These are phyloP conservation scores for Ophidiomyces ophidiicola DNA, from an alignment of 2,329 filamentous ascomycete genomes.

Conservation along the genomic window DNA sequence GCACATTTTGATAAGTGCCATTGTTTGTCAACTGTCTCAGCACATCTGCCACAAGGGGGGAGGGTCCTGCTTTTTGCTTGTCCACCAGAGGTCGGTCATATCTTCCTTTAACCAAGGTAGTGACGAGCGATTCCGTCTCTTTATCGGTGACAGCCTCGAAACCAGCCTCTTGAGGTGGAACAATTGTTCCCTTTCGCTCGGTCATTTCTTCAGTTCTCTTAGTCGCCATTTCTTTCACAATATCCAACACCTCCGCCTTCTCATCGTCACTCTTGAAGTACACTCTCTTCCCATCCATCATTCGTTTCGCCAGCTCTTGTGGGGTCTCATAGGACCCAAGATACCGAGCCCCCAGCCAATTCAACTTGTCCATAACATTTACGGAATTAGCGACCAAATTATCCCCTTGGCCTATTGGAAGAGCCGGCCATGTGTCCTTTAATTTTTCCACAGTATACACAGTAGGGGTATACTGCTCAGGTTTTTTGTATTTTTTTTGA, in stretches of 20 bases:
- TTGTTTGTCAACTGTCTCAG: slow-evolving; percentile 31
- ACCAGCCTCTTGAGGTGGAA: slow-evolving; percentile 24
- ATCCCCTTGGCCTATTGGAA: slow-evolving; percentile 23
- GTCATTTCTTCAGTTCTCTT: slow-evolving; percentile 26
- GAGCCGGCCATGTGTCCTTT: slow-evolving; percentile 30
- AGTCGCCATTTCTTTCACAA: slow-evolving; percentile 26
- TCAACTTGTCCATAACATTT: slow-evolving; percentile 27
- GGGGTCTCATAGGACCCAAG: slow-evolving; percentile 27
- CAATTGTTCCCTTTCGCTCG: slow-evolving; percentile 27
- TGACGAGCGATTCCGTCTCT: slow-evolving; percentile 8
- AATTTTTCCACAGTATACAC: slow-evolving; percentile 24
- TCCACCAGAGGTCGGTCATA: slow-evolving; percentile 11
- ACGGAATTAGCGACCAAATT: slow-evolving; percentile 18
- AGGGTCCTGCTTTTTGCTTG: slow-evolving; percentile 2
- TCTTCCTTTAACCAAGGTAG: slow-evolving; percentile 9
- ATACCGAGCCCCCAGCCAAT: slow-evolving; percentile 25
- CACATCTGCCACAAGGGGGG: slow-evolving; percentile 24
- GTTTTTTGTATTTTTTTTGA: slow-evolving; percentile 22
- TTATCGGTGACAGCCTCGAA: slow-evolving; percentile 9
- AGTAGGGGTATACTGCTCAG: slow-evolving; percentile 27
- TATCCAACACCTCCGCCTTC: slow-evolving; percentile 25
- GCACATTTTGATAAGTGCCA: slow-evolving; percentile 29
- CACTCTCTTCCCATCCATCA: slow-evolving; percentile 29
- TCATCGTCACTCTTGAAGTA: slow-evolving; percentile 29
- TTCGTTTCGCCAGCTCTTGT: slow-evolving; percentile 27